Conservation (phyloP, 2,329 filamentous ascomycete genomes). For the Alternaria conjuncta region DNA sequence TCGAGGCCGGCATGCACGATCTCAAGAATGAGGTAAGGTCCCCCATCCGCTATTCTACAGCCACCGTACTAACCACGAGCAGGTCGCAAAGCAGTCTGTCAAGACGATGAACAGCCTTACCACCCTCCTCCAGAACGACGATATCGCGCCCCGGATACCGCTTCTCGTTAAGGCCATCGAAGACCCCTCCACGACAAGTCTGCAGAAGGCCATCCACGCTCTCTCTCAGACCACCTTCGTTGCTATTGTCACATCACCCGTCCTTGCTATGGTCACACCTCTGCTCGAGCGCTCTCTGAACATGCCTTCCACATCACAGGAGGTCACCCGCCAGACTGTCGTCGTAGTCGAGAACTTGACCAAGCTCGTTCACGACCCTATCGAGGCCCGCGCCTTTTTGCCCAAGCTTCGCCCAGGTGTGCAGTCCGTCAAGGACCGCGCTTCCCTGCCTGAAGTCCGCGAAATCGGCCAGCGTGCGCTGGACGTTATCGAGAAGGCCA, state of each 20-base stretch:
- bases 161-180: slow-evolving; percentile 95
- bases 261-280: slow-evolving; percentile 91
- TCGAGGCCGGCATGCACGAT: slow-evolving; percentile 95
- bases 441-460: slow-evolving; percentile 92
- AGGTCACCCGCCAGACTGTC: slow-evolving; percentile 92
- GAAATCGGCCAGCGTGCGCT: slow-evolving; percentile 85
- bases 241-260: slow-evolving; percentile 91
- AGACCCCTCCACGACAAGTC: slow-evolving; percentile 83
- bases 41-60: slow-evolving; percentile 48
- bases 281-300: slow-evolving; percentile 94
- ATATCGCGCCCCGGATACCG: slow-evolving; percentile 89
- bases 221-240: slow-evolving; percentile 99
- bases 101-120: slow-evolving; percentile 92
- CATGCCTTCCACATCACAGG: slow-evolving; percentile 86
- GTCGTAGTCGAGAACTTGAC: slow-evolving; percentile 98
- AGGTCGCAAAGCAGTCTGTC: slow-evolving; percentile 80
- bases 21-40: slow-evolving; percentile 73
- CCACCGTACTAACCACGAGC: slow-evolving; percentile 17
- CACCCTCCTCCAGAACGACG: slow-evolving; percentile 91
- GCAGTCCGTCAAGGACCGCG: slow-evolving; percentile 83
- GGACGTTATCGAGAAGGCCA: slow-evolving; percentile 89
- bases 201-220: slow-evolving; percentile 96
- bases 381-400: slow-evolving; percentile 93
- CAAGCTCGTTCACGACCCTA: slow-evolving; percentile 93
- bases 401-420: slow-evolving; percentile 95